Evolutionary conservation across 2,329 filamentous ascomycete species (phyloP).

Genomic region (Cladosporium austrohemisphaericum): DNA sequence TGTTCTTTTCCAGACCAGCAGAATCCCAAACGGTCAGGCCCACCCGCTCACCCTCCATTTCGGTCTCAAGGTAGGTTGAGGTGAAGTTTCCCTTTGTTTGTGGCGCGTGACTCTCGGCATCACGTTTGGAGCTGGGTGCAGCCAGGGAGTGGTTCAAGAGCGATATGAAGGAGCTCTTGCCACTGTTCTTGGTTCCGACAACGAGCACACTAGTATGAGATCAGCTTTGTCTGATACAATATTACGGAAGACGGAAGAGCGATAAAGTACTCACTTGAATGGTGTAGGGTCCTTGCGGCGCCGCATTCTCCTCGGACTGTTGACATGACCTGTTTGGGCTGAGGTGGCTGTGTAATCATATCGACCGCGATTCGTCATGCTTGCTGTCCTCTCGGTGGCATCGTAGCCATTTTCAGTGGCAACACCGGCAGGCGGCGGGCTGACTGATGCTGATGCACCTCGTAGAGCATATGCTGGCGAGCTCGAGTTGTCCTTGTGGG

Average conservation of each 20-base stretch:
- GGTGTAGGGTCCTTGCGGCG: conserved; percentile 96
- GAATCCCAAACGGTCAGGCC: conserved; percentile 97
- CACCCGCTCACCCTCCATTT: conserved; percentile 86
- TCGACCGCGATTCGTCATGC: conserved; percentile 93
- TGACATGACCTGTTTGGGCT: conserved; percentile 75
- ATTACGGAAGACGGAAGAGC: background rate
- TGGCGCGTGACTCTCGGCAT: conserved; percentile 29
- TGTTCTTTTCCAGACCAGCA: conserved; percentile 86
- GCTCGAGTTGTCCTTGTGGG: conserved; percentile 24
- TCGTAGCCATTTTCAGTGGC: conserved; percentile 48
- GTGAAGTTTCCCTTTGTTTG: conserved; percentile 57
- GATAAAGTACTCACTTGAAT: conserved; percentile 81
- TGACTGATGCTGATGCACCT: conserved; percentile 20
- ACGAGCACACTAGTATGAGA: conserved; percentile 68
- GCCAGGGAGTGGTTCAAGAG: conserved; percentile 86
- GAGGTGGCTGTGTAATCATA: conserved; percentile 96
- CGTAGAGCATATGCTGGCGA: conserved; percentile 27
- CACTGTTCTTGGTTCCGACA: conserved; percentile 78
- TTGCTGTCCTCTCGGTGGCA: conserved; percentile 72
- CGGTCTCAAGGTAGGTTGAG: conserved; percentile 87
- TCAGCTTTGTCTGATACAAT: background rate
- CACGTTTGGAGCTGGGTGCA: conserved; percentile 73
- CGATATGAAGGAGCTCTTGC: conserved; percentile 95
- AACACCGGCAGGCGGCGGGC: conserved; percentile 19
- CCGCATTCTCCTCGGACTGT: conserved; percentile 85